phyloP scores from a whole-genome alignment of 768 basidiomycete species.

The Suillus spraguei region DNA sequence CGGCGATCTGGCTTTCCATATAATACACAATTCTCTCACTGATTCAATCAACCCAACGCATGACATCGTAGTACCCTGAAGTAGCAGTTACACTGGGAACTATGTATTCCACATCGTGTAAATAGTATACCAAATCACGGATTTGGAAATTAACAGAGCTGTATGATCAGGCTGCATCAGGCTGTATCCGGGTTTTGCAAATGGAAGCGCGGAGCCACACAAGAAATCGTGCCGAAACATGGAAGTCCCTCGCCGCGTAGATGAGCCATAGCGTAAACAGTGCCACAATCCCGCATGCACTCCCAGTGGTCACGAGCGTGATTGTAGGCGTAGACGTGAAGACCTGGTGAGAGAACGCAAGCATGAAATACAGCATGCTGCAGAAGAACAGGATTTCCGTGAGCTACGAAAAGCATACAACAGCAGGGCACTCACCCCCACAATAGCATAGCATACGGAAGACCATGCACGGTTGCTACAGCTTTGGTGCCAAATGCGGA shows the following conservation, averaged over 20 bases:
- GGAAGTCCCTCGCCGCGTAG: constrained; percentile 7
- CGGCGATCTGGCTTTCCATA: too few relatives aligned
- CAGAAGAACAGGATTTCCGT: background rate
- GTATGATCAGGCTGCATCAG: background rate
- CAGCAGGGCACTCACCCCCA: constrained; percentile 46
- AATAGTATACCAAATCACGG: background rate
- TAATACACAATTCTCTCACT: background rate
- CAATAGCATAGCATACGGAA: constrained; percentile 53
- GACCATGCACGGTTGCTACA: constrained; percentile 48
- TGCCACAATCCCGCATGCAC: constrained; percentile 18
- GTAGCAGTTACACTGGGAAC: background rate
- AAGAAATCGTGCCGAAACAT: background rate
- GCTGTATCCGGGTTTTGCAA: background rate
- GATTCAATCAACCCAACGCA: background rate
- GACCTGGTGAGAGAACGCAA: constrained; percentile 26
- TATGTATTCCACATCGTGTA: background rate
- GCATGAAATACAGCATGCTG: constrained; percentile 31
- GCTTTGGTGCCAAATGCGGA: constrained; percentile 40
- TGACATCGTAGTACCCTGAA: background rate
- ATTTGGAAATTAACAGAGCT: background rate
- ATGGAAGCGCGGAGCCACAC: background rate
- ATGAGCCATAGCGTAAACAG: constrained; percentile 25
- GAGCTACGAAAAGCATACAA: background rate
- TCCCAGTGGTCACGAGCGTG: constrained; percentile 19
- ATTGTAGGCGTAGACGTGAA: constrained; percentile 20